Evolutionary conservation across 495 filamentous ascomycete species (phyloP), one percentile per base, ranked within the genome.

Genomic region (Neurospora sp.): DNA sequence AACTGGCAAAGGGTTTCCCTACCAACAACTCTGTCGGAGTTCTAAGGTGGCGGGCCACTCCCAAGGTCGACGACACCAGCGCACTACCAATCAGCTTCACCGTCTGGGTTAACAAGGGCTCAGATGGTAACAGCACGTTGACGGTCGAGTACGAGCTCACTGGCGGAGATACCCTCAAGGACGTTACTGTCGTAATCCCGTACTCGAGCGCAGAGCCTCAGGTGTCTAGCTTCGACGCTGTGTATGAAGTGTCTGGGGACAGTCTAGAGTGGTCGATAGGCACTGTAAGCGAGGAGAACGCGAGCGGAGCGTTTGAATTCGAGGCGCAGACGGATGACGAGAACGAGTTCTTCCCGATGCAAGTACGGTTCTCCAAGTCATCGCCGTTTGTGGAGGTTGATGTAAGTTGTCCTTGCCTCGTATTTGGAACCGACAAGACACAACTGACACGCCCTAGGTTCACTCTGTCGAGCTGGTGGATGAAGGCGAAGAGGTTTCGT

Each of bases 311-410:
- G 39, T 98, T 98, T 76, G 95, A 98, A 79, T 97, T 98, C 73
- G 95, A 98, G 82, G 92, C 93, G 18, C 89, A 91, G 77, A 93
- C 93, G 39, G 89, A 90, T 68, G 89, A 89, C 71, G 95, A 97
- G 80, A 89, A 90, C 71, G 94, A 96, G 73, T 98, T 98, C 83
- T 98, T 98, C 90, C 95, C 95, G 1, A 98, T 98, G 94, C 90
- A 87, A 68, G 92, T 98, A 39, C 89, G 89, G 38, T 98, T 98
- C 84, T 89, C 91, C 41, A 97, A 97, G 85, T 87, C 90, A 47
- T 89, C 85, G 70, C 95, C 95, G 31, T 94, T 95, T 79, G 88
- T 97, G 40, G 92, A 96, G 77, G 92, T 98, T 72, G 93, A 96
- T 86, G 95, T 94, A 86, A 89, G 90, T 81, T 70, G 59, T 20